Evolutionary conservation across 2,329 filamentous ascomycete genomes (phyloP).

Genomic region (Lasiodiplodia hormozganensis): DNA sequence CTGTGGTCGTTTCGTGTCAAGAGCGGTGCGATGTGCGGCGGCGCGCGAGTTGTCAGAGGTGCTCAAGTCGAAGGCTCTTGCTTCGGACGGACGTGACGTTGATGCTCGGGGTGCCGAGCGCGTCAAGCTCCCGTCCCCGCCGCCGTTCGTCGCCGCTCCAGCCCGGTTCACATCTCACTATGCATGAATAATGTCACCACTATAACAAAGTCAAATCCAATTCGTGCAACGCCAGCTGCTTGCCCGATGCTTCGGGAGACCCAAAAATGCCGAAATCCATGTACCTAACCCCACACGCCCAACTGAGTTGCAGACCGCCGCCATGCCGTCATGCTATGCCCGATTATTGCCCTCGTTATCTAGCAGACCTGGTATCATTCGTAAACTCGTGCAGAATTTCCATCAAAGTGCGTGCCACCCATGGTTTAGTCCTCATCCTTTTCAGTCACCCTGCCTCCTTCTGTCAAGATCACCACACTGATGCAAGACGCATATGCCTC

Average conservation of each 20-base stretch:
- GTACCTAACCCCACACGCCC: neutral
- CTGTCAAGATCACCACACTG: constrained; percentile 71
- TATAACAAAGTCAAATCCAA: neutral
- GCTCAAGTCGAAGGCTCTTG: constrained; percentile 17
- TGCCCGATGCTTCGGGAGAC: neutral
- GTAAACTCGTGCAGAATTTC: neutral
- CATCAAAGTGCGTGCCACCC: neutral
- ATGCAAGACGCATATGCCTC: constrained; percentile 78
- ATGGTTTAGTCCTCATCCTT: constrained; percentile 44
- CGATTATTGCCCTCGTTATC: constrained; percentile 19
- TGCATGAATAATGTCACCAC: neutral
- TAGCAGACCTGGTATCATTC: constrained; percentile 17
- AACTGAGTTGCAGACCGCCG: neutral
- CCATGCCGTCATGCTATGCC: constrained; percentile 19
- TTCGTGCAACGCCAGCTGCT: constrained; percentile 11
- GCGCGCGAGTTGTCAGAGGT: constrained; percentile 4
- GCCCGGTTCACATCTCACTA: neutral
- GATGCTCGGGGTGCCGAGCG: constrained; percentile 25
- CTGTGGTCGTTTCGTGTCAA: constrained; percentile 10
- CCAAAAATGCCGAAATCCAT: constrained; percentile 19
- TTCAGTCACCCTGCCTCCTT: constrained; percentile 53
- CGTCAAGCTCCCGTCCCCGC: constrained; percentile 3
- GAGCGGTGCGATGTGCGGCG: constrained; percentile 7
- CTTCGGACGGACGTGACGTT: constrained; percentile 24
- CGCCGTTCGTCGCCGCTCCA: constrained; percentile 2